Evolutionary conservation across 169 alveolate genomes (phyloP).

Genomic region (Plasmodium sp.): DNA sequence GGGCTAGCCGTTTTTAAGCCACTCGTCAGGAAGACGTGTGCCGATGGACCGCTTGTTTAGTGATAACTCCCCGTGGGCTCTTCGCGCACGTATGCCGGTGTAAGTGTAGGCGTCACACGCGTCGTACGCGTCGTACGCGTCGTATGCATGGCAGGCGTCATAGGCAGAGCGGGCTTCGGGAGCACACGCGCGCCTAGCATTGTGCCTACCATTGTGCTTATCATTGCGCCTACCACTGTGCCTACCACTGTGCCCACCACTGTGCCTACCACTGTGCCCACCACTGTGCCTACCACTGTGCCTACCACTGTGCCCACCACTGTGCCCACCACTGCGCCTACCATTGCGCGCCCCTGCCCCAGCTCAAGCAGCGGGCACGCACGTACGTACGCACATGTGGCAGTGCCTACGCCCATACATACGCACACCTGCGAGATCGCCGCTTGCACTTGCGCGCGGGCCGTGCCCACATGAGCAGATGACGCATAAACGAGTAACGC

Average conservation of each 20-base stretch:
- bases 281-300: background rate
- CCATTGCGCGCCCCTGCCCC: background rate
- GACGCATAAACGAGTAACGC: background rate
- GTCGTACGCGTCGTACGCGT: background rate
- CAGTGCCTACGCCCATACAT: background rate
- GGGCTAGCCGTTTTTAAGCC: background rate
- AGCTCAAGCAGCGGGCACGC: background rate
- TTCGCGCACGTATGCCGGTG: background rate
- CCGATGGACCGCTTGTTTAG: background rate
- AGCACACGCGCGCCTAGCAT: background rate
- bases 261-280: background rate
- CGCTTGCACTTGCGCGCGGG: background rate
- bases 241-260: background rate
- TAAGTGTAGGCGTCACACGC: background rate
- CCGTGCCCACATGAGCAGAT: background rate
- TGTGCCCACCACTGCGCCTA: background rate
- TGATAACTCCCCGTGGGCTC: background rate
- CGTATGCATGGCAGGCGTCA: background rate
- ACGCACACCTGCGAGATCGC: background rate
- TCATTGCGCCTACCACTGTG: too few species aligned
- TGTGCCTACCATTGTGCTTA: too few species aligned
- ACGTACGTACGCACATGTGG: background rate
- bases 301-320: background rate
- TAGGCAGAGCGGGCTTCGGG: background rate
- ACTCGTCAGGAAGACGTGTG: background rate